Base-by-base conservation (phyloP, 192 early-diverging fungal species). In the Coemansia guatemalensis region DNA sequence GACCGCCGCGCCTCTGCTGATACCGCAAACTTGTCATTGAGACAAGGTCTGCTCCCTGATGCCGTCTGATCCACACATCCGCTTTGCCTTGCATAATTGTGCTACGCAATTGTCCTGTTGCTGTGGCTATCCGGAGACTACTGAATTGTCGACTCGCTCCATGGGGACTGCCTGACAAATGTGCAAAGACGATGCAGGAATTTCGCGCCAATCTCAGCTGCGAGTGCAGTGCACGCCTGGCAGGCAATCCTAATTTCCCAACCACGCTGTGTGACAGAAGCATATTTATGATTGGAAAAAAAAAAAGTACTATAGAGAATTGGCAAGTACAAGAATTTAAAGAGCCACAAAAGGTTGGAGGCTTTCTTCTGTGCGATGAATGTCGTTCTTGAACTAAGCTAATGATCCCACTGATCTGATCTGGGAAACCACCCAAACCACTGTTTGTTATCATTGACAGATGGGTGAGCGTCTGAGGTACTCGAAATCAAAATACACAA, bases 1-100 rank as follows among this genome's bases (percentile, higher is more conserved):
- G 64, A 21, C 60, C 71, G 0, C 68, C 67, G 22, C 76, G 76
- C 32, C 35, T 41, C 60, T 79, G 76, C 64, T 79, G 76, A 7
- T 67, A 69, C 11, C 60, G 75, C 20, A 53, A 9, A 14, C 14
- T 44, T 44, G 9, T 50, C 8, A 35, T 25, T 23, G 61, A 48
- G 3, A 48, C 41, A 48, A 44, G 12, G 12, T 17, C 39, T 44
- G 39, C 14, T 17, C 14, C 14, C 14, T 44, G 39, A 9, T 17
- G 39, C 14, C 14, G 39, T 44, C 39, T 17, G 14, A 44, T 44
- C 39, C 39, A 44, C 14, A 3, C 14, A 44, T 44, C 39, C 17
- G 39, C 17, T 17, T 12, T 44, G 14, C 39, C 9, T 12, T 44
- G 39, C 1, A 17, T 17, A 4, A 9, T 44, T 44, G 39, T 44